Evolutionary conservation across 495 filamentous ascomycete genomes (phyloP).

Genomic region (Pseudevernia furfuracea): DNA sequence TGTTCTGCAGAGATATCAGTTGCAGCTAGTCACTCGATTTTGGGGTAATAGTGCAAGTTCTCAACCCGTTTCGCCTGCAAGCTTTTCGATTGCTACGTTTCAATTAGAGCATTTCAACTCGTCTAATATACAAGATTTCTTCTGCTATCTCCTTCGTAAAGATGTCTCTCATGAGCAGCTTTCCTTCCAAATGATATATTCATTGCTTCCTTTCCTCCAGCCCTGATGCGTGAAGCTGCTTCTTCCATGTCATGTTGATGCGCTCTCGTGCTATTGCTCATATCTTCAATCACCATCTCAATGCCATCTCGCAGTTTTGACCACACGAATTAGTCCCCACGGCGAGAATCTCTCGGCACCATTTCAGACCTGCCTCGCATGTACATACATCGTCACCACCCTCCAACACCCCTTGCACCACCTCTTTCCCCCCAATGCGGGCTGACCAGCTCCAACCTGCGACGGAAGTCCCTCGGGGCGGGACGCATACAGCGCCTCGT

Average conservation of each 20-base stretch:
- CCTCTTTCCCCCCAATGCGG: background rate
- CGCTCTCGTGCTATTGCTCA: background rate
- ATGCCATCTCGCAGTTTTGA: background rate
- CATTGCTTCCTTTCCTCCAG: background rate
- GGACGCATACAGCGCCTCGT: background rate
- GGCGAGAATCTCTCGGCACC: background rate
- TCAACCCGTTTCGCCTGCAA: background rate
- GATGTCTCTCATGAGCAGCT: background rate
- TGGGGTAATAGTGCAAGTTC: background rate
- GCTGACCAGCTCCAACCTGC: background rate
- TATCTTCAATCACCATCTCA: background rate
- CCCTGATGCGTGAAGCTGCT: background rate
- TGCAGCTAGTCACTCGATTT: background rate
- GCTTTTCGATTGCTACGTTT: background rate
- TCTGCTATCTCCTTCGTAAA: background rate
- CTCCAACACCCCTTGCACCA: constrained; percentile 6
- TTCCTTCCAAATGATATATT: background rate
- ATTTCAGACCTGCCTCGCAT: background rate
- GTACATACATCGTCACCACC: background rate
- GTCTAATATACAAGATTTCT: background rate
- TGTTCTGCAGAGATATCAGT: background rate
- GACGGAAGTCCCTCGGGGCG: background rate
- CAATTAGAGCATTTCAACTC: background rate
- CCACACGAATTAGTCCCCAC: background rate
- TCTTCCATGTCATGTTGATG: background rate